phyloP scores from a whole-genome alignment of 495 filamentous ascomycete species.

The Penicillium canariense region DNA sequence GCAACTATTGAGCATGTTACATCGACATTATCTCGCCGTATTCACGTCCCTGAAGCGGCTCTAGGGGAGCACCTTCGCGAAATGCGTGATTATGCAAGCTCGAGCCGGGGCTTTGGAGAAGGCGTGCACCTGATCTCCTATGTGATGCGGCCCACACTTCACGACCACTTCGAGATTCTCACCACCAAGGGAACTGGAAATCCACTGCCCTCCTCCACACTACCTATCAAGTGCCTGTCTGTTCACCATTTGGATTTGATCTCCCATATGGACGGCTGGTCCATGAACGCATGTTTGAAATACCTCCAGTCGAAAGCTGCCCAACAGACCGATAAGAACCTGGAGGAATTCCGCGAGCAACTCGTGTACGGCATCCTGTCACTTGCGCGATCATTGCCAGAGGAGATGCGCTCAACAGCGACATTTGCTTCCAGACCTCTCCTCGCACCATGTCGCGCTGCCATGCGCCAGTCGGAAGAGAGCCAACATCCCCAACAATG shows the following conservation, averaged over 20 bases:
- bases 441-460: conserved; percentile 39
- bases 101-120: conserved; percentile 51
- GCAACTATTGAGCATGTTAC: conserved; percentile 67
- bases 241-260: conserved; percentile 58
- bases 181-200: conserved; percentile 62
- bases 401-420: conserved; percentile 46
- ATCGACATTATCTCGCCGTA: conserved; percentile 60
- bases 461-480: conserved; percentile 23
- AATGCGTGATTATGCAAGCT: conserved; percentile 60
- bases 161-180: conserved; percentile 71
- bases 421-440: conserved; percentile 50
- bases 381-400: conserved; percentile 44
- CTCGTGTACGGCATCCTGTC: conserved; percentile 40
- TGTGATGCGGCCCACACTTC: conserved; percentile 63
- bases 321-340: conserved; percentile 28
- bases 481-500: conserved; percentile 13
- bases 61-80: conserved; percentile 54
- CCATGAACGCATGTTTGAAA: conserved; percentile 49
- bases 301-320: conserved; percentile 40
- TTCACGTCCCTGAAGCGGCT: conserved; percentile 62
- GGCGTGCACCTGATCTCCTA: conserved; percentile 78
- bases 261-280: conserved; percentile 55
- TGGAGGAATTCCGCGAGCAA: conserved; percentile 41
- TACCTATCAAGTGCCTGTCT: conserved; percentile 57
- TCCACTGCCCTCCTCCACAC: conserved; percentile 62